phyloP scores from a whole-genome alignment of 441 rosid species.

The Adansonia madagascariensis region DNA sequence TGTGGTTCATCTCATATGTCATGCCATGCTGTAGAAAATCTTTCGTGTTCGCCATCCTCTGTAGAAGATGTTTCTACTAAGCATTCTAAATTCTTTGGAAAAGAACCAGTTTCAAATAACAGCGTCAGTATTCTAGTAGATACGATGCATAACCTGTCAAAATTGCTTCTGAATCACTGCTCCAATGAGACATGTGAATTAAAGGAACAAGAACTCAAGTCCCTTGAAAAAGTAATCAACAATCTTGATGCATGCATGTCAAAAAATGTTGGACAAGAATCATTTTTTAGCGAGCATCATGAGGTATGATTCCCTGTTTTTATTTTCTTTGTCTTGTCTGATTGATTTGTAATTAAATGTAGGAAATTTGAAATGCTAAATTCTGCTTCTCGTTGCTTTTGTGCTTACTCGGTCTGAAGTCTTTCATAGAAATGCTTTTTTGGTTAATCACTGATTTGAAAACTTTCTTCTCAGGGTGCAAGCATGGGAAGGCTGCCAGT shows the following conservation, averaged over 20 bases:
- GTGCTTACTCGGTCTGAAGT: neutral
- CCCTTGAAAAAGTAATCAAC: slow-evolving; percentile 57
- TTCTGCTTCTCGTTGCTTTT: neutral
- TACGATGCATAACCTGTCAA: slow-evolving; percentile 66
- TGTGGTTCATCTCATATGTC: slow-evolving; percentile 47
- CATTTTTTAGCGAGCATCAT: slow-evolving; percentile 38
- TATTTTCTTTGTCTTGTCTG: slow-evolving; percentile 22
- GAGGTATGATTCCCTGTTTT: slow-evolving; percentile 47
- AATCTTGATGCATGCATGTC: slow-evolving; percentile 60
- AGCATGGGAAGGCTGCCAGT: slow-evolving; percentile 25
- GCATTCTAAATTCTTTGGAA: slow-evolving; percentile 32
- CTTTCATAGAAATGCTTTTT: slow-evolving; percentile 14
- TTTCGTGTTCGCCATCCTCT: slow-evolving; percentile 41
- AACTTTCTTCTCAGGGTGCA: slow-evolving; percentile 40
- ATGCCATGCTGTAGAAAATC: slow-evolving; percentile 38
- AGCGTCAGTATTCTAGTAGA: slow-evolving; percentile 51
- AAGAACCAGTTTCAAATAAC: slow-evolving; percentile 42
- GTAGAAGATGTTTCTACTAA: slow-evolving; percentile 42
- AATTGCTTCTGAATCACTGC: slow-evolving; percentile 65
- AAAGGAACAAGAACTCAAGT: slow-evolving; percentile 54
- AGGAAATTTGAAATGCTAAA: neutral
- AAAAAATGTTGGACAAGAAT: slow-evolving; percentile 48
- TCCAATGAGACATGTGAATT: slow-evolving; percentile 50
- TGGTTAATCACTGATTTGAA: slow-evolving; percentile 24
- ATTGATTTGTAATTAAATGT: slow-evolving; percentile 4